A percentile compares a stretch with the other conserved stretches of the same genome.
phyloP scores from a whole-genome alignment of 805 yeast species.

The Suhomyces canberraensis region DNA sequence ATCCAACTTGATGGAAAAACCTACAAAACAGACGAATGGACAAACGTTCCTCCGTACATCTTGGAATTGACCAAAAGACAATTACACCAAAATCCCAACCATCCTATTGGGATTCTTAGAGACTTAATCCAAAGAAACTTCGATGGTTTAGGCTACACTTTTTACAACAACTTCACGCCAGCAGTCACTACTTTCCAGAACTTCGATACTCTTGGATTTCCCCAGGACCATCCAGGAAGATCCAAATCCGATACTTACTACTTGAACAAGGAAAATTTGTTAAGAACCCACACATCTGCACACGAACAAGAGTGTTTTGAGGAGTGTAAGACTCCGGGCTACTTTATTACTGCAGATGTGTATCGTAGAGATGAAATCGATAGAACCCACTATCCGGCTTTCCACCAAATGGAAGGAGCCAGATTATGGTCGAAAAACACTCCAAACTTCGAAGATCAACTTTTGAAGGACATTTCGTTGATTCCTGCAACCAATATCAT shows the following conservation, averaged over 20 bases:
- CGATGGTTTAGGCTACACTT: slow-evolving; percentile 64
- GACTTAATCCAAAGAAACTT: slow-evolving; percentile 69
- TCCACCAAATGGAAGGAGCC: slow-evolving; percentile 98
- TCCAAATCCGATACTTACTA: slow-evolving; percentile 92
- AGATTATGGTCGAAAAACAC: slow-evolving; percentile 68
- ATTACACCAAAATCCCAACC: slow-evolving; percentile 68
- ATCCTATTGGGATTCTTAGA: slow-evolving; percentile 87
- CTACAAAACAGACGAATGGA: slow-evolving; percentile 69
- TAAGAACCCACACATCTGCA: slow-evolving; percentile 95
- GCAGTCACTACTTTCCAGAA: slow-evolving; percentile 79
- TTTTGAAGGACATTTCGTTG: slow-evolving; percentile 51
- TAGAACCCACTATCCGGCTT: slow-evolving; percentile 93
- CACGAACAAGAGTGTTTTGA: slow-evolving; percentile 88
- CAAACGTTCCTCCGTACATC: slow-evolving; percentile 80
- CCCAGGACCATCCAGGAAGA: slow-evolving; percentile 89
- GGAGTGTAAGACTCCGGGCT: slow-evolving; percentile 70
- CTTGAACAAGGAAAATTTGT: slow-evolving; percentile 63
- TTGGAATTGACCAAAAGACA: slow-evolving; percentile 64
- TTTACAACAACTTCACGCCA: slow-evolving; percentile 77
- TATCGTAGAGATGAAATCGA: slow-evolving; percentile 95
- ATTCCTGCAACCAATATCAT: slow-evolving; percentile 67
- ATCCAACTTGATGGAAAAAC: slow-evolving; percentile 45
- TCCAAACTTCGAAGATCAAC: slow-evolving; percentile 38
- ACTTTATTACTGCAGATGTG: slow-evolving; percentile 91
- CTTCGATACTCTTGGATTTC: slow-evolving; percentile 90